These are phyloP conservation scores for Diplodia intermedia DNA, from an alignment of 2,329 filamentous ascomycete genomes.

Conservation along the genomic window DNA sequence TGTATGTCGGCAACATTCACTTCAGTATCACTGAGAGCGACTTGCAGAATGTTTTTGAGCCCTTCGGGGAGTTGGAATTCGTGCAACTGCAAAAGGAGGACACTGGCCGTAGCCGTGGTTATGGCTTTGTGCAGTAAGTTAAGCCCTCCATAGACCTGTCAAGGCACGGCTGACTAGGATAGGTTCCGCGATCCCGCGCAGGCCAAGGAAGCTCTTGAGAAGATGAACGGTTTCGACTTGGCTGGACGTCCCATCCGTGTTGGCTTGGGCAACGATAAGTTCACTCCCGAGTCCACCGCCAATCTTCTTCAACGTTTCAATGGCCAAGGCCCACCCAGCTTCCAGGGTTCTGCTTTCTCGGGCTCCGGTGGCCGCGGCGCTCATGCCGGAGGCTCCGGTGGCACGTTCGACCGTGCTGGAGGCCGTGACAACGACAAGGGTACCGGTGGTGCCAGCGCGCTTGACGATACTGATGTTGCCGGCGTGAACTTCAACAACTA, in stretches of 20 bases:
- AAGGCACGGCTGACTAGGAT: slow-evolving; percentile 36
- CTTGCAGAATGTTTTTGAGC: slow-evolving; percentile 94
- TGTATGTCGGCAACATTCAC: slow-evolving; percentile 99
- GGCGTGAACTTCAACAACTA: slow-evolving; percentile 99
- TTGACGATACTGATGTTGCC: slow-evolving; percentile 96
- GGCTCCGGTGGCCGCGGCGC: slow-evolving; percentile 86
- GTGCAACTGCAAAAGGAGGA: slow-evolving; percentile 98
- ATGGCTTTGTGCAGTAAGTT: slow-evolving; percentile 97
- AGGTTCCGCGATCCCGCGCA: slow-evolving; percentile 90
- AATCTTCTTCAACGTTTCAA: slow-evolving; percentile 92
- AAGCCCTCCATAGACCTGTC: background rate
- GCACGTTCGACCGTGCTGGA: slow-evolving; percentile 87
- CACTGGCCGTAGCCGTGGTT: slow-evolving; percentile 85
- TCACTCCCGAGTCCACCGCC: slow-evolving; percentile 94
- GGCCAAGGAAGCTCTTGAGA: slow-evolving; percentile 92
- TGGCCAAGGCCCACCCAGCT: slow-evolving; percentile 70
- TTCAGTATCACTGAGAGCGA: slow-evolving; percentile 98
- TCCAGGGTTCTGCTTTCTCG: slow-evolving; percentile 90
- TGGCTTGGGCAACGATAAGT: slow-evolving; percentile 99
- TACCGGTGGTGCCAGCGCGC: slow-evolving; percentile 85
- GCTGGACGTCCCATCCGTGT: slow-evolving; percentile 97
- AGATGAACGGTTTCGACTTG: slow-evolving; percentile 99
- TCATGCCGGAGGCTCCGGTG: slow-evolving; percentile 73
- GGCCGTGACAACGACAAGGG: slow-evolving; percentile 88
- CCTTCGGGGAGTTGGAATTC: slow-evolving; percentile 96